A percentile compares a stretch with the other conserved stretches of the same genome.
These are phyloP conservation scores for Vigna unguiculata DNA, from an alignment of 306 rosid species.

Conservation along the genomic window DNA sequence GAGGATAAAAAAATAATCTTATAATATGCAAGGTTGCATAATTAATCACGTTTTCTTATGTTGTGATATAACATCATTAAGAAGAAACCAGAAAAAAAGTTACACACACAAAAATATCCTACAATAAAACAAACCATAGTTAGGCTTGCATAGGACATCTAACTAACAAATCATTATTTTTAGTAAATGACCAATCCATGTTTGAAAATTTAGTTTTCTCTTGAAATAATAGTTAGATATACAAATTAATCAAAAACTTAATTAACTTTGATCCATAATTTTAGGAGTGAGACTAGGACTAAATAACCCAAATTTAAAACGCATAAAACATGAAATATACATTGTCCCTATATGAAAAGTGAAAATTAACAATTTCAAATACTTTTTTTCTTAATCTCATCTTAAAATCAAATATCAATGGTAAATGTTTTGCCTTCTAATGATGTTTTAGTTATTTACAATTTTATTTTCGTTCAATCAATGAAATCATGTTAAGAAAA, in stretches of 20 bases:
- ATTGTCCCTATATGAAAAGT: conserved; percentile 5
- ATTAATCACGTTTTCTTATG: too few species aligned
- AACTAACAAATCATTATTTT: neutral
- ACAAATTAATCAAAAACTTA: neutral
- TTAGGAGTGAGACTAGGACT: neutral
- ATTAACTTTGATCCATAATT: conserved; percentile 21
- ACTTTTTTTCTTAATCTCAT: neutral
- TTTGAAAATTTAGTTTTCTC: neutral
- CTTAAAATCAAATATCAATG: conserved; percentile 30
- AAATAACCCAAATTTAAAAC: neutral
- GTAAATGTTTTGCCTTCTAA: neutral
- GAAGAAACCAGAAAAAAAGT: neutral
- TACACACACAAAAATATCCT: neutral
- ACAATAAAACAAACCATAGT: neutral
- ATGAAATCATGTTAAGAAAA: too few species aligned
- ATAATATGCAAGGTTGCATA: too few species aligned
- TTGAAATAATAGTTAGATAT: neutral
- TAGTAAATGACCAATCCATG: too few species aligned
- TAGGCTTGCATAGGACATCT: neutral
- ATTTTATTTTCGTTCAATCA: too few species aligned
- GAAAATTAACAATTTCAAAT: neutral
- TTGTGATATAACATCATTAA: neutral
- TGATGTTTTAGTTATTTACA: too few species aligned
- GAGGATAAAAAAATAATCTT: too few species aligned
- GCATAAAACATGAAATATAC: conserved; percentile 4